Evolutionary conservation across 2,329 filamentous ascomycete species (phyloP), one percentile per base, ranked within the genome.

Genomic region (Paraphoma sp.): DNA sequence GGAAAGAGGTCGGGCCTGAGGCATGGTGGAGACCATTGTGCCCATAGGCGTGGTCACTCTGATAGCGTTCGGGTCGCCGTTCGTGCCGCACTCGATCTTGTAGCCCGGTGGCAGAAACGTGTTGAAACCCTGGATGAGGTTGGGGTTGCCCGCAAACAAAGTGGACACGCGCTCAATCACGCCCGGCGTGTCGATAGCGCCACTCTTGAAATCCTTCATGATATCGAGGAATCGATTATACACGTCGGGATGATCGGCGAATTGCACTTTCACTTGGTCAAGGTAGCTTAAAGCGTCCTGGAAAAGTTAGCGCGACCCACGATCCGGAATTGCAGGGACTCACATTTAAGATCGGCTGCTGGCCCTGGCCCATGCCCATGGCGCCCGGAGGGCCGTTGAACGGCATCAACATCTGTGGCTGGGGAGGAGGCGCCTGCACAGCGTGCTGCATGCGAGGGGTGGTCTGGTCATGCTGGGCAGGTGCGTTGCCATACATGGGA

Each of bases 181-280:
- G 1, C 95, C 95, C 0, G 95, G 95, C 0, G 95, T 99, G 74
- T 99, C 95, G 69, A 99, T 99, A 86, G 93, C 93, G 79, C 97
- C 94, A 69, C 93, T 97, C 79, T 99, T 99, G 77, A 99, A 99
- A 69, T 99, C 95, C 73, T 99, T 99, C 95, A 99, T 99, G 47
- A 99, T 99, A 68, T 99, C 95, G 45, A 99, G 81, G 69, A 99
- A 98, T 38, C 91, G 85, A 71, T 98, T 98, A 72, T 99, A 99
- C 0, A 99, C 95, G 76, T 98, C 94, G 4, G 95, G 93, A 65
- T 97, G 93, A 62, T 98, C 94, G 58, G 93, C 91, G 68, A 99
- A 99, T 72, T 97, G 93, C 29, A 98, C 93, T 78, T 99, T 99
- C 62, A 99, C 95, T 77, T 98, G 95, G 73, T 99, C 95, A 23